Conservation (phyloP, 2,329 filamentous ascomycete genomes). For the Aspergillus spinulosporus region DNA sequence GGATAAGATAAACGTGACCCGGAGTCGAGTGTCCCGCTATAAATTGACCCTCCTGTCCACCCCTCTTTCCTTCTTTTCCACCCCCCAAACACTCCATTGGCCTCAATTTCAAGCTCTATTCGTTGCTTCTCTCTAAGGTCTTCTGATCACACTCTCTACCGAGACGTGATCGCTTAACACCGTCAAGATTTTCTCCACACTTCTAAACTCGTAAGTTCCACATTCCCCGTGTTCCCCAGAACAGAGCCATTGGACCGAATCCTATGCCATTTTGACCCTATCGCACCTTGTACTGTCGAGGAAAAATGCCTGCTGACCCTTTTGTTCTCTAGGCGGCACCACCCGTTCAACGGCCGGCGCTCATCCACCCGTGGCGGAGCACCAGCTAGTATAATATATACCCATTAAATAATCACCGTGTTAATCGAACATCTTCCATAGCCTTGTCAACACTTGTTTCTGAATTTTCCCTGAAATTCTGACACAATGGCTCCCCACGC, state of each 20-base stretch:
- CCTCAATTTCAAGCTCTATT: constrained; percentile 25
- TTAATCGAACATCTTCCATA: constrained; percentile 44
- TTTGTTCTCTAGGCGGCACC: constrained; percentile 66
- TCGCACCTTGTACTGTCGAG: neutral
- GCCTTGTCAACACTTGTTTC: constrained; percentile 29
- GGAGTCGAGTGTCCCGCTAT: constrained; percentile 13
- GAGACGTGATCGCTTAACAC: constrained; percentile 61
- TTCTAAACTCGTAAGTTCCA: constrained; percentile 83
- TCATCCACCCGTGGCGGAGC: constrained; percentile 82
- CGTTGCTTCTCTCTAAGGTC: constrained; percentile 42
- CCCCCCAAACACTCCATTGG: constrained; percentile 19
- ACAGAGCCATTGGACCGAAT: neutral
- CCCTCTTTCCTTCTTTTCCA: constrained; percentile 2
- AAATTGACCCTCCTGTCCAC: constrained; percentile 2
- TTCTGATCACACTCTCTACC: constrained; percentile 48
- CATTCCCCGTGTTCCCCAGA: constrained; percentile 4
- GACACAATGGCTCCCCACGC: constrained; percentile 90
- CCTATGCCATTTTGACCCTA: neutral
- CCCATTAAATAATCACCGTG: constrained; percentile 43
- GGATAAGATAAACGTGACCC: constrained; percentile 18
- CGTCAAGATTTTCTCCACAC: constrained; percentile 98
- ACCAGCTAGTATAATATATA: constrained; percentile 57
- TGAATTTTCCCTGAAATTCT: constrained; percentile 24
- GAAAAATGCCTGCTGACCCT: constrained; percentile 6
- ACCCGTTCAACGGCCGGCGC: constrained; percentile 96